These are phyloP conservation scores for Inga oerstediana DNA, from an alignment of 306 rosid genomes.

Conservation along the genomic window DNA sequence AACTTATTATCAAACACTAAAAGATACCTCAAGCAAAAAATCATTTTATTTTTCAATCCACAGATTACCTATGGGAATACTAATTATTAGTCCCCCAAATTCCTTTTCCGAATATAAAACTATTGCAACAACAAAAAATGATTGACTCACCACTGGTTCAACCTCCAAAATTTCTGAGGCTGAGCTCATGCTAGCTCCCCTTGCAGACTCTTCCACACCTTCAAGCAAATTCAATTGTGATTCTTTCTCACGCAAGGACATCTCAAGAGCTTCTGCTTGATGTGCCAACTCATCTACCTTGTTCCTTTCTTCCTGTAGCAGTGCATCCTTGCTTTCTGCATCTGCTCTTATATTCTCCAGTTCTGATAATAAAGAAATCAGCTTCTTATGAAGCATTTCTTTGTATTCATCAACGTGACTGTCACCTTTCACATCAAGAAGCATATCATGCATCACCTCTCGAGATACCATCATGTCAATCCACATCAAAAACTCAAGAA, in stretches of 20 bases:
- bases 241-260: conserved; percentile 72
- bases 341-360: conserved; percentile 59
- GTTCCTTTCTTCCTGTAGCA: conserved; percentile 75
- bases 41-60: not conserved
- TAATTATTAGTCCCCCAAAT: not conserved
- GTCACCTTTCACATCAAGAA: conserved; percentile 50
- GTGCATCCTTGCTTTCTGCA: conserved; percentile 67
- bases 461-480: conserved; percentile 60
- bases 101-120: conserved; percentile 6
- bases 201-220: conserved; percentile 64
- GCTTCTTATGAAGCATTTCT: conserved; percentile 71
- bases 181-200: conserved; percentile 53
- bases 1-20: not conserved
- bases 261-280: conserved; percentile 68
- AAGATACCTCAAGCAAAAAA: conserved; percentile 18
- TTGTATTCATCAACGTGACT: conserved; percentile 56
- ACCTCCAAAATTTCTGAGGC: conserved; percentile 83
- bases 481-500: conserved; percentile 73
- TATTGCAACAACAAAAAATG: not conserved
- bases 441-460: conserved; percentile 52
- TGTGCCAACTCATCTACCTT: conserved; percentile 66
- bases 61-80: not conserved
- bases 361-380: conserved; percentile 61
- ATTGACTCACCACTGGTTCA: conserved; percentile 82
- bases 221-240: conserved; percentile 76